Base-by-base conservation (phyloP, 75 land plant genomes). In the Isoetes taiwanensis region DNA sequence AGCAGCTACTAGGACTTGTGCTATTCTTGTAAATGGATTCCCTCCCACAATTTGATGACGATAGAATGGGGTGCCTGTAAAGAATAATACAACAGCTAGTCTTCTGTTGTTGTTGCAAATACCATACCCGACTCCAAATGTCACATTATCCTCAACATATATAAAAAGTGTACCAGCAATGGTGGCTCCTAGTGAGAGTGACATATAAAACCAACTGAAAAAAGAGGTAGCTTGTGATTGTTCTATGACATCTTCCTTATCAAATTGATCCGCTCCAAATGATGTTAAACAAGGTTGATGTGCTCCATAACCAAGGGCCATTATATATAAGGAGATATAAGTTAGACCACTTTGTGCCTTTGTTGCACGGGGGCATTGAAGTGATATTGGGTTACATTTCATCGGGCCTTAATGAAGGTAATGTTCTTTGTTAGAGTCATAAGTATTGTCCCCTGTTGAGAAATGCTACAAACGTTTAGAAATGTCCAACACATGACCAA, bases 191-290 rank as follows among this genome's bases (percentile, higher is more conserved):
- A 72, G 29, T 43, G 80, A 82, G 32, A 83, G 67, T 2, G 84
- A 76, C 26, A 83, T 66, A 77, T 86, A 90, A 60, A 82, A 86
- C 64, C 71, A 83, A 63, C 75, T 73, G 57, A 86, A 90, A 73
- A 86, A 85, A 4, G 68, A 48, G 0, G 58, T 35, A 33, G 78
- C 77, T 10, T 69, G 56, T 8, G 52, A 11, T 19, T 16, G 38
- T 20, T 78, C 75, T 23, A 46, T 69, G 0, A 68, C 73, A 20
- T 75, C 67, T 6, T 55, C 61, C 26, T 78, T 82, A 37, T 83
- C 84, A 61, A 90, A 90, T 41, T 90, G 97, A 57, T 90, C 96
- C 0, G 94, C 78, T 16, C 96, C 93, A 23, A 86, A 73, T 1
- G 96, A 77, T 17, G 84, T 84, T 16, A 86, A 23, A 1, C 75